A percentile compares a stretch with the other conserved stretches of the same genome.
phyloP scores from a whole-genome alignment of 2,329 filamentous ascomycete species.

The Xylaria hypoxylon region DNA sequence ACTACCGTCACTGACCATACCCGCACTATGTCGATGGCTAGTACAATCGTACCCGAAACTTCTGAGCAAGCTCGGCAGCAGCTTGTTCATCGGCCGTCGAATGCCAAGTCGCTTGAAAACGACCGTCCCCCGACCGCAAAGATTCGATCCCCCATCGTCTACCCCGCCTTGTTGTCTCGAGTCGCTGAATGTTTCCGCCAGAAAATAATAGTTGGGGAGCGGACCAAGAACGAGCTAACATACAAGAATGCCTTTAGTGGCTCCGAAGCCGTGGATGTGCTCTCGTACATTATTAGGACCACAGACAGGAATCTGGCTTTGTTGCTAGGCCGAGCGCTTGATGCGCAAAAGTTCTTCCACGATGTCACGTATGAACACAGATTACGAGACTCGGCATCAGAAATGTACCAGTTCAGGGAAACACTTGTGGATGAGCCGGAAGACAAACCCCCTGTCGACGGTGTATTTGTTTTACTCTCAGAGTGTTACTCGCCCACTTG shows the following conservation, averaged over 20 bases:
- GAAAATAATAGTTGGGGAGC: slow-evolving; percentile 85
- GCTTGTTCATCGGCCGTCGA: slow-evolving; percentile 66
- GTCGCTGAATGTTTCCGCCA: slow-evolving; percentile 94
- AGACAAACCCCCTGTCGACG: slow-evolving; percentile 81
- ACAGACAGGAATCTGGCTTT: slow-evolving; percentile 95
- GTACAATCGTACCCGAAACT: slow-evolving; percentile 75
- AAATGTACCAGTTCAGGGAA: slow-evolving; percentile 97
- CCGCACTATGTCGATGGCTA: slow-evolving; percentile 93
- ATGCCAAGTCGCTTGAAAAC: slow-evolving; percentile 64
- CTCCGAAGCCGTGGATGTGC: slow-evolving; percentile 92
- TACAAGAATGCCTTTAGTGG: slow-evolving; percentile 98
- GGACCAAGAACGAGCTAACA: slow-evolving; percentile 94
- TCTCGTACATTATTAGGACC: slow-evolving; percentile 96
- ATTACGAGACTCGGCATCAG: slow-evolving; percentile 89
- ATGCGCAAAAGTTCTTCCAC: slow-evolving; percentile 99
- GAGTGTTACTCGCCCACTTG: slow-evolving; percentile 99
- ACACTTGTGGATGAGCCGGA: slow-evolving; percentile 87
- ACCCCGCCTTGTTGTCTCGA: slow-evolving; percentile 91
- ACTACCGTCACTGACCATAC: slow-evolving; percentile 59
- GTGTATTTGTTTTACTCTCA: slow-evolving; percentile 94
- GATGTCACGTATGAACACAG: slow-evolving; percentile 98
- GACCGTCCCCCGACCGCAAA: slow-evolving; percentile 69
- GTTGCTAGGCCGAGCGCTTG: slow-evolving; percentile 87
- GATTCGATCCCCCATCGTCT: slow-evolving; percentile 85
- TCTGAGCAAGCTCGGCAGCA: slow-evolving; percentile 66